Conservation (phyloP, 192 early-diverging fungal species). For the Ambispora gerdemannii region DNA sequence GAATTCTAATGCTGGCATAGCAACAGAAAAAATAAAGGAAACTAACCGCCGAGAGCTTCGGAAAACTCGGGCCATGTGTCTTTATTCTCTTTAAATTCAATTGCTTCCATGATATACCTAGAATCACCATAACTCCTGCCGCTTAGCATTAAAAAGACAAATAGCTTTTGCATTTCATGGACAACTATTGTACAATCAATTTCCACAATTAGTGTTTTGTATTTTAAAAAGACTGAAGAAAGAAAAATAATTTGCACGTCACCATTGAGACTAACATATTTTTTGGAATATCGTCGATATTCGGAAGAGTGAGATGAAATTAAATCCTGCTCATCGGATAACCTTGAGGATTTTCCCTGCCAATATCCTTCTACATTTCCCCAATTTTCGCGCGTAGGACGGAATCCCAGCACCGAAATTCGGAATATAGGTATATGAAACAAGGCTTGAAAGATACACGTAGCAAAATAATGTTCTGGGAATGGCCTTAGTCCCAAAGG, state of each 20-base stretch:
- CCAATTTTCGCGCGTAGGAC: slow-evolving; percentile 37
- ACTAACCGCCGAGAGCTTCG: not conserved
- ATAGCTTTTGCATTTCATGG: slow-evolving; percentile 46
- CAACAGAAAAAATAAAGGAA: no score
- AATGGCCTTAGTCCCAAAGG: slow-evolving; percentile 38
- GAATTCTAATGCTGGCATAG: no score
- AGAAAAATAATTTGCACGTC: not conserved
- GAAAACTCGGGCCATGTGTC: not conserved
- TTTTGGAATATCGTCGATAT: not conserved
- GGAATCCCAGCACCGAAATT: slow-evolving; percentile 32
- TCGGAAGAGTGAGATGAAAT: not conserved
- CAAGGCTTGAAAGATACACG: slow-evolving; percentile 40
- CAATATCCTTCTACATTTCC: slow-evolving; percentile 38
- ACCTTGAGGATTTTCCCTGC: slow-evolving; percentile 32
- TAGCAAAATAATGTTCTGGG: slow-evolving; percentile 29
- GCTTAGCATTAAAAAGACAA: slow-evolving; percentile 37
- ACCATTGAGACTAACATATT: not conserved
- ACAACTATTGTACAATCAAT: slow-evolving; percentile 27
- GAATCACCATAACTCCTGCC: slow-evolving; percentile 36
- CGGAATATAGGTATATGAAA: slow-evolving; percentile 42
- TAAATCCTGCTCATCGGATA: not conserved
- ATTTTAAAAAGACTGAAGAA: not conserved
- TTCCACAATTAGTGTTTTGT: not conserved
- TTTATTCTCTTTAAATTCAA: slow-evolving; percentile 17
- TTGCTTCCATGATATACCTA: slow-evolving; percentile 32